Percentiles rank a stretch among this genome's conserved stretches.
phyloP scores from a whole-genome alignment of 2,329 filamentous ascomycete species.

The Xylaria sp. region DNA sequence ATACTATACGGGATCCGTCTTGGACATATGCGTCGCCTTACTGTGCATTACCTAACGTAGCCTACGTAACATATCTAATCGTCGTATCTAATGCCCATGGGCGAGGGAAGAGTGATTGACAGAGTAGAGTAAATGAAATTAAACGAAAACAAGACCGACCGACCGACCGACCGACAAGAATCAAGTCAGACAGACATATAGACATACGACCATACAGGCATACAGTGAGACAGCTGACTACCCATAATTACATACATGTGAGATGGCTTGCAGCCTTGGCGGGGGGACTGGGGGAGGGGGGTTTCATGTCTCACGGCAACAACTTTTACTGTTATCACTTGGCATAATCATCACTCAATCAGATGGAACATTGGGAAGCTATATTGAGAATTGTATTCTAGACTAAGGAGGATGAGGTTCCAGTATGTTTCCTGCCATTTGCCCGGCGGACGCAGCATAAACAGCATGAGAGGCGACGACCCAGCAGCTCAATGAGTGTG shows the following conservation, averaged over 20 bases:
- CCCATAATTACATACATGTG: neutral
- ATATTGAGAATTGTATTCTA: no score
- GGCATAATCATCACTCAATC: neutral
- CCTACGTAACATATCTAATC: slow-evolving; percentile 3
- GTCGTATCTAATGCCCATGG: no score
- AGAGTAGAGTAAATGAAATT: neutral
- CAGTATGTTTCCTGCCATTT: no score
- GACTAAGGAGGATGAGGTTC: no score
- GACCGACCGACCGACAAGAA: neutral
- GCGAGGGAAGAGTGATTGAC: no score
- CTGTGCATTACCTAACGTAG: neutral
- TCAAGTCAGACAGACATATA: slow-evolving; percentile 9
- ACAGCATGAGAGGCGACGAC: no score
- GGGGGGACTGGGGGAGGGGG: neutral
- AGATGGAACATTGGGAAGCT: no score
- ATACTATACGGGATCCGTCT: slow-evolving; percentile 19
- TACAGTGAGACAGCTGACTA: neutral
- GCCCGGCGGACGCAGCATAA: no score
- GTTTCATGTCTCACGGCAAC: neutral
- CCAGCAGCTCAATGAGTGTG: no score
- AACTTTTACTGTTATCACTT: neutral
- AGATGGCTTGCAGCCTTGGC: neutral
- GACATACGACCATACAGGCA: slow-evolving; percentile 3
- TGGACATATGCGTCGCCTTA: slow-evolving; percentile 25
- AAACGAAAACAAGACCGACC: neutral